Conservation (phyloP, 225 moss, liverwort and hornwort genomes). For the Sphagnum contortum region DNA sequence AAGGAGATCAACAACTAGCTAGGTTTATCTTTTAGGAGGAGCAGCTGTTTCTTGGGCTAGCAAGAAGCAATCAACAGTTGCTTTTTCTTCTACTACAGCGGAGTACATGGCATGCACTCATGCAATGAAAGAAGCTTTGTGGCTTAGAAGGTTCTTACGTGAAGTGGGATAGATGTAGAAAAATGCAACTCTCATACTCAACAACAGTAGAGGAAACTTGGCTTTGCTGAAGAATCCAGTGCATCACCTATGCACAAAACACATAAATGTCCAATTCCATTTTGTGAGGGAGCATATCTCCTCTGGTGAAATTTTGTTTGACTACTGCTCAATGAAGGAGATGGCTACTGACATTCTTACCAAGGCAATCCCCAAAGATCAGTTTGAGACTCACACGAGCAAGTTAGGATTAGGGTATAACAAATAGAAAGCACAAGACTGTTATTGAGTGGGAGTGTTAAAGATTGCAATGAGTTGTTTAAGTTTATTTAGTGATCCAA, state of each 20-base stretch:
- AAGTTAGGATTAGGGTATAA: too few relatives aligned
- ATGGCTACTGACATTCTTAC: background rate
- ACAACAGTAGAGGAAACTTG: background rate
- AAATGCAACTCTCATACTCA: background rate
- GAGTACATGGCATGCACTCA: background rate
- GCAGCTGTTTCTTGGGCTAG: background rate
- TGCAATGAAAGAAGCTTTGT: background rate
- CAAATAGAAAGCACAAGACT: too few relatives aligned
- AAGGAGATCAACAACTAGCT: background rate
- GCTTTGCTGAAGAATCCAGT: background rate
- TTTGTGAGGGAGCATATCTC: background rate
- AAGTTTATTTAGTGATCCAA: too few relatives aligned
- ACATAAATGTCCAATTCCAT: background rate
- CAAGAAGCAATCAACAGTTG: background rate
- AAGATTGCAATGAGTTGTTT: too few relatives aligned
- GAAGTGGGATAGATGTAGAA: background rate
- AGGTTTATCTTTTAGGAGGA: background rate
- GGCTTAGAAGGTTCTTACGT: background rate
- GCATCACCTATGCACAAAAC: background rate
- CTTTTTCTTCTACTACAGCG: background rate
- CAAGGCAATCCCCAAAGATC: background rate
- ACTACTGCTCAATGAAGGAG: background rate
- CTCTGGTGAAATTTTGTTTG: background rate
- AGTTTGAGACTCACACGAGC: background rate
- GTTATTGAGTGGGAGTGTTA: too few relatives aligned